Percentiles rank a stretch among this genome's conserved stretches.
These are phyloP conservation scores for Nymphaea thermarum DNA, from an alignment of 164 flowering plant species.

Conservation along the genomic window DNA sequence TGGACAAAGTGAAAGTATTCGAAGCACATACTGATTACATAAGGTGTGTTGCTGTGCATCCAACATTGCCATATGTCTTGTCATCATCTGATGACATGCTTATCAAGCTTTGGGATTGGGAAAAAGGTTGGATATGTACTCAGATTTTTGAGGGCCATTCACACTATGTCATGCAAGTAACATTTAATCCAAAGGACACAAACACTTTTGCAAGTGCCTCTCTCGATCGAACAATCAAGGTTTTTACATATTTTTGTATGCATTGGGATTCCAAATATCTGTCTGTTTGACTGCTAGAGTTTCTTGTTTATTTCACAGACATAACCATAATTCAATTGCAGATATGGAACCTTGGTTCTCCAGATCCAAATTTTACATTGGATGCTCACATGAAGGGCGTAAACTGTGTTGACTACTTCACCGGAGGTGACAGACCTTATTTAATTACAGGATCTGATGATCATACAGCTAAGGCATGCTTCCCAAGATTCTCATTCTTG, in stretches of 20 bases:
- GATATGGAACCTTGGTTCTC: constrained; percentile 97
- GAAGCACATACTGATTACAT: constrained; percentile 93
- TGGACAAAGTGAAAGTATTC: constrained; percentile 88
- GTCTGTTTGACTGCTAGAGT: constrained; percentile 4
- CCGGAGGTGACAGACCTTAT: constrained; percentile 84
- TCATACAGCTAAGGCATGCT: constrained; percentile 79
- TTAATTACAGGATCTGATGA: constrained; percentile 94
- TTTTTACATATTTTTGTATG: constrained; percentile 3
- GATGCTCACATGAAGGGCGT: constrained; percentile 94
- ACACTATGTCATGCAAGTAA: constrained; percentile 97
- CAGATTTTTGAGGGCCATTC: constrained; percentile 94
- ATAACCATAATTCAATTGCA: constrained; percentile 9
- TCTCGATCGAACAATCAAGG: constrained; percentile 96
- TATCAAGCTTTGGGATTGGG: constrained; percentile 97
- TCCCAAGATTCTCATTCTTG: background rate
- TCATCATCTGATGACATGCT: constrained; percentile 97
- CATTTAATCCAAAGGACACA: constrained; percentile 92
- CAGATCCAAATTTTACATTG: constrained; percentile 83
- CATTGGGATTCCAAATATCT: too few species aligned
- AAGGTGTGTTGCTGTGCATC: constrained; percentile 85
- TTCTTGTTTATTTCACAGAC: background rate
- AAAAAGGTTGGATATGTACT: constrained; percentile 81
- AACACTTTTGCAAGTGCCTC: constrained; percentile 97
- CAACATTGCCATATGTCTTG: constrained; percentile 76
- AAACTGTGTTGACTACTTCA: constrained; percentile 90